A percentile compares a stretch with the other conserved stretches of the same genome.
Evolutionary conservation across 2,329 filamentous ascomycete species (phyloP).

Genomic region (Fusarium domesticum): DNA sequence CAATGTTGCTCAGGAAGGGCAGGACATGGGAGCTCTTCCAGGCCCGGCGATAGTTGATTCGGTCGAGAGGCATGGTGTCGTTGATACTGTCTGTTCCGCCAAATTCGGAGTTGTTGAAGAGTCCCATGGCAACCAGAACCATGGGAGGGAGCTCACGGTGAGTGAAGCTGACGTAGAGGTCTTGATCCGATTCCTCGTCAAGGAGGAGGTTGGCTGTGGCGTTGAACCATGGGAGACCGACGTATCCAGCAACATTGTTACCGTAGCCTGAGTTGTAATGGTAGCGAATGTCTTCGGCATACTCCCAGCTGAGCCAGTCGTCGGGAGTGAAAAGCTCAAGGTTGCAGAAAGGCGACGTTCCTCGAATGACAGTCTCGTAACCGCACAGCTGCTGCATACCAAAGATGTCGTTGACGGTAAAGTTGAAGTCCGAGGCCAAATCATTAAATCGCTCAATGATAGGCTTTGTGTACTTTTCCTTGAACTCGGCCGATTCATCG

Average conservation of each 20-base stretch:
- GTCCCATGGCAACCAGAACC: slow-evolving; percentile 62
- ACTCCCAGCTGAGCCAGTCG: slow-evolving; percentile 66
- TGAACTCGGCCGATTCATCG: slow-evolving; percentile 49
- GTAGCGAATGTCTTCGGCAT: slow-evolving; percentile 61
- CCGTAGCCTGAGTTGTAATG: slow-evolving; percentile 66
- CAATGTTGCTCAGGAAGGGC: slow-evolving; percentile 64
- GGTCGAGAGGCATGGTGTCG: slow-evolving; percentile 61
- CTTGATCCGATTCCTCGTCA: slow-evolving; percentile 41
- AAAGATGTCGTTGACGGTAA: slow-evolving; percentile 60
- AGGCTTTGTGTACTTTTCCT: slow-evolving; percentile 56
- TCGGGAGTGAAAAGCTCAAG: slow-evolving; percentile 56
- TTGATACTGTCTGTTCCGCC: slow-evolving; percentile 50
- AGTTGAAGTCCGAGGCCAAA: slow-evolving; percentile 57
- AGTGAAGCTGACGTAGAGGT: slow-evolving; percentile 66
- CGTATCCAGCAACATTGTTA: slow-evolving; percentile 51
- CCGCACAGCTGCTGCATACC: slow-evolving; percentile 66
- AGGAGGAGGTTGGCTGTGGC: slow-evolving; percentile 53
- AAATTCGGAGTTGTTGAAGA: slow-evolving; percentile 66
- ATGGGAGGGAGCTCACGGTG: slow-evolving; percentile 67
- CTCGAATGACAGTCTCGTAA: slow-evolving; percentile 62
- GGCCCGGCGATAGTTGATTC: slow-evolving; percentile 59
- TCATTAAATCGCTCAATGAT: slow-evolving; percentile 56
- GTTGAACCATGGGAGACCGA: slow-evolving; percentile 67
- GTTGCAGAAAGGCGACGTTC: slow-evolving; percentile 60
- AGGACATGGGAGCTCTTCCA: slow-evolving; percentile 63